Evolutionary conservation across 177 flowering plant species (phyloP), one percentile per base, ranked within the genome.

Genomic region (Vitis hybrid): DNA sequence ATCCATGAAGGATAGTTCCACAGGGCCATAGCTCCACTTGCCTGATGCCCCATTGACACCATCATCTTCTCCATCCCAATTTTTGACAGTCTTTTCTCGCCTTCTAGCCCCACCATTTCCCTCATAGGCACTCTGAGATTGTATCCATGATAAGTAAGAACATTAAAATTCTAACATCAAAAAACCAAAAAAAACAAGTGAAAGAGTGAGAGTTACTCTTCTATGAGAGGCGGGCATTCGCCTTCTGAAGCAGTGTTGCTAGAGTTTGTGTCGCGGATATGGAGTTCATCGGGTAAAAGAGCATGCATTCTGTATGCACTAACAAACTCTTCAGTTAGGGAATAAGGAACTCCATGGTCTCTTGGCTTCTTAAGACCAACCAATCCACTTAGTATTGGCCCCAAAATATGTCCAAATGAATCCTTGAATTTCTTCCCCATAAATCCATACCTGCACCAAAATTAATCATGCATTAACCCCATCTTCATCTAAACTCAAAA

Each of bases 381-480:
- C 66, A 86, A 66, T 3, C 89, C 89, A 53, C 81, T 73, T 12
- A 80, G 56, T n/a, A 71, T 52, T 5, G 78, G 75, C 56, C 84
- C 84, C 11, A 48, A 51, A 3, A 72, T 55, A 53, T 74, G 83
- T n/a, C 89, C 89, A 70, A 77, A 79, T 39, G 52, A 2, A 60
- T 86, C 89, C 78, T 84, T 83, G 26, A 86, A 68, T 60, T 72
- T 82, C 83, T 86, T 86, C 61, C 89, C 89, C 50, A 84, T n/a
- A 59, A 84, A 56, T 48, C 89, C 89, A 68, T 85, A 85, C 88
- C 88, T 85, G 69, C 68, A 62, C 11, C 4, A 51, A 19, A 56
- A 10, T 19, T 7, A 22, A 57, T 33, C 1, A 22, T 22, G 22
- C 1, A 22, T 22, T 22, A 22, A 22, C 22, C 45, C 8, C 8